Base-by-base conservation (phyloP, 1,284 basidiomycete species). In the Fistulinella cinereoalba region DNA sequence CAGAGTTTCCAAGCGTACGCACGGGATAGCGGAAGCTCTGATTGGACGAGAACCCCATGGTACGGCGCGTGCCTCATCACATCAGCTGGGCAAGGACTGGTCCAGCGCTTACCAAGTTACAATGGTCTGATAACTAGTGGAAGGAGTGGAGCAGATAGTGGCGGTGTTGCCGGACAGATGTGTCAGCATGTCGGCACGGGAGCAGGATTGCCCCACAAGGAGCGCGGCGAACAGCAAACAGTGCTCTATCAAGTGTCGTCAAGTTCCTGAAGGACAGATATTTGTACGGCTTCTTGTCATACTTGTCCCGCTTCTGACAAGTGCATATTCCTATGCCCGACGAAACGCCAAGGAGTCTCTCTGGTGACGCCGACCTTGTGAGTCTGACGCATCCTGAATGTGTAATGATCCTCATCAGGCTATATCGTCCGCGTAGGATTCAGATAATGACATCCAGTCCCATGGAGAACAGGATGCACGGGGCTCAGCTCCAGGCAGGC, bases 401-500 rank as follows among this genome's bases (percentile, higher is more conserved):
- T 52, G 42, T 52, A 45, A 46, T 55, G 37, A 8, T 28, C 32
- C 16, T 44, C 44, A 42, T 55, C 38, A 52, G 22, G 52, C 49
- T 46, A 48, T 44, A 43, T 40, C 44, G n/a, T 50, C 19, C 28
- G 22, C 34, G 23, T 27, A 82, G 76, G 79, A 86, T 53, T 83
- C 83, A 21, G 85, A 87, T 53, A 60, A 81, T 28, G 85, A 87
- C 52, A 57, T 71, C 27, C 81, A 83, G 19, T 84, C 81, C 19
- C 73, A 67, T 19, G 37, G 56, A 6, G 78, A 79, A 29, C 62
- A 53, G 3, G 62, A 68, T 23, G 3, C 15, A 29, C 67, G 52
- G n/a, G 43, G 62, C 38, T 66, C 67, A 41, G 70, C 64, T 21
- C 78, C 81, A 38, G 80, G 81, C 16, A 88, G 83, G 57, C 87